Base-by-base conservation (phyloP, 1,139 yeast species). In the Spathaspora jeffriesii region DNA sequence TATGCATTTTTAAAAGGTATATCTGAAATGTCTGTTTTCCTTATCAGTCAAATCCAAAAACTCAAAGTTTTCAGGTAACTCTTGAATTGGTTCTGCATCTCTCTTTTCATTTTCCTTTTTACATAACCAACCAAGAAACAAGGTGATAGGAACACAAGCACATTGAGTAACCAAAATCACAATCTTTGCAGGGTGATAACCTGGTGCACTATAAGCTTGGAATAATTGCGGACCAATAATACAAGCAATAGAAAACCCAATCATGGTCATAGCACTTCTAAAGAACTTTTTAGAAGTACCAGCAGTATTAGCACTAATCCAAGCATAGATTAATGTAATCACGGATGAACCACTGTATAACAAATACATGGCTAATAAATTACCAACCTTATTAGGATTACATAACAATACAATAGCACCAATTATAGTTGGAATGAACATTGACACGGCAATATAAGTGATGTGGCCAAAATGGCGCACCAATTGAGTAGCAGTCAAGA, bases 151-250 rank as follows among this genome's bases (percentile, higher is more conserved):
- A 11, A 71, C 59, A 28, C 71, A 64, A 4, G 56, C 65, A 34
- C 56, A 54, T 46, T 68, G 68, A 9, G 72, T 58, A 3, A 63
- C 65, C 43, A 71, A 58, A 40, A 71, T 60, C 2, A 68, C 61
- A 11, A 69, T 62, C 46, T 71, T 70, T 3, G 78, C 78, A 1
- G 73, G 67, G 9, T 56, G 54, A 51, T 70, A 72, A n/a, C 59
- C 45, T 3, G 71, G 65, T 10, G 58, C 57, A 34, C 56, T 56
- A 36, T 60, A 55, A 4, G 62, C 62, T 47, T 65, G 67, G 52
- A 71, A 71, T 25, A 71, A 49, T 51, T 71, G 77, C 1, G 77
- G 77, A 0, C 76, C 77, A 46, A 71, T 68, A 14, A 71, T 57
- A 43, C 67, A 59, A 1, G 72, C 75, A 14, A 68, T 52, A 3